Evolutionary conservation across 768 basidiomycete genomes (phyloP).

Genomic region (Phylloporus arenicola): DNA sequence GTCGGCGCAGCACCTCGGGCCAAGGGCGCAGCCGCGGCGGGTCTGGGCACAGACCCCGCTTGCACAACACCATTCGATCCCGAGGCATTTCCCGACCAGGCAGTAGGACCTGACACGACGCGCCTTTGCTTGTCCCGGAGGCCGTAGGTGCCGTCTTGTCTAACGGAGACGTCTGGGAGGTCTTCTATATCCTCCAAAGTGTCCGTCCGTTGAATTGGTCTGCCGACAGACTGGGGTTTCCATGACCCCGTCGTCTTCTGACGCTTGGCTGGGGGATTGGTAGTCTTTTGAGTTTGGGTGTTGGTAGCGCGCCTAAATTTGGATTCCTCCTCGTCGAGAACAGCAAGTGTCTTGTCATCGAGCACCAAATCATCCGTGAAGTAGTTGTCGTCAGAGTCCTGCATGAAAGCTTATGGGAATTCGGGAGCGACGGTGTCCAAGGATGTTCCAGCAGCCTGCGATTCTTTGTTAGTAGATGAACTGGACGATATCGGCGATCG

Average conservation of each 20-base stretch:
- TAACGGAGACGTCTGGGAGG: slow-evolving; percentile 60
- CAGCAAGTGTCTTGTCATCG: slow-evolving; percentile 56
- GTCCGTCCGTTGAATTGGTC: slow-evolving; percentile 18
- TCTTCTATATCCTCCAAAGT: slow-evolving; percentile 42
- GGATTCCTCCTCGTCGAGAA: slow-evolving; percentile 55
- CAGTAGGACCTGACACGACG: slow-evolving; percentile 8
- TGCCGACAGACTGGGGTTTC: slow-evolving; percentile 33
- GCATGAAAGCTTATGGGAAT: slow-evolving; percentile 34
- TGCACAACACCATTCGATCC: slow-evolving; percentile 7
- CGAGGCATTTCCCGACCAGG: slow-evolving; percentile 9
- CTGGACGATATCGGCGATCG: neutral
- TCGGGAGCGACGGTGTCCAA: neutral
- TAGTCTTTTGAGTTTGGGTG: slow-evolving; percentile 22
- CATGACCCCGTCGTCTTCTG: slow-evolving; percentile 48
- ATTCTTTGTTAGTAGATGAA: neutral
- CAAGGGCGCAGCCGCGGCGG: slow-evolving; percentile 4
- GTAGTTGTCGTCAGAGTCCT: slow-evolving; percentile 66
- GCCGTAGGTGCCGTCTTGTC: slow-evolving; percentile 52
- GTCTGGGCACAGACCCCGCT: slow-evolving; percentile 6
- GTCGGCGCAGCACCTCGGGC: slow-evolving; percentile 13
- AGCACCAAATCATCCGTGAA: slow-evolving; percentile 58
- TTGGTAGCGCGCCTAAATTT: slow-evolving; percentile 26
- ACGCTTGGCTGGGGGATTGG: slow-evolving; percentile 46
- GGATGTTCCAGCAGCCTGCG: neutral
- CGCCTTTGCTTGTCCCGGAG: slow-evolving; percentile 28